Base-by-base conservation (phyloP, 192 early-diverging fungal species). In the Backusella luteola region DNA sequence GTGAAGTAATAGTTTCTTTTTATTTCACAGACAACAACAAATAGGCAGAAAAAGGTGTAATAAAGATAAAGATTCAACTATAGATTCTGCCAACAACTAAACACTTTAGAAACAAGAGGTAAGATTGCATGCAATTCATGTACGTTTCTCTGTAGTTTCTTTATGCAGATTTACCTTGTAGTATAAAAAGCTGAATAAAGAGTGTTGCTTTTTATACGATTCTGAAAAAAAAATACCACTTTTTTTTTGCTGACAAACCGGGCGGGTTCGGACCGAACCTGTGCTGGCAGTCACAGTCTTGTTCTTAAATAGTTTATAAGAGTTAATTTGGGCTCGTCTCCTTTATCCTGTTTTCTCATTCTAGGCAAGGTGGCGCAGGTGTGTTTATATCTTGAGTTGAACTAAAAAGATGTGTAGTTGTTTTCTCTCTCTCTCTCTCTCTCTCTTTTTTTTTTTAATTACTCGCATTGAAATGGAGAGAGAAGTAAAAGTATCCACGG, bases 171-270 rank as follows among this genome's bases (percentile, higher is more conserved):
- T 63, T 63, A 63, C 56, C 56, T 63, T 63, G 23, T 14, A 63
- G 56, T 63, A 63, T 63, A 29, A 63, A 63, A 63, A 63, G 23
- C 23, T 63, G 56, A 63, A 63, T 63, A 63, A 63, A 63, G 56
- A 63, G 56, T 14, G 56, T 63, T 63, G 56, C 56, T 63, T 63
- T 63, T 63, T 63, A 63, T 63, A 63, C 11, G 56, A 14, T 63
- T 63, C 23, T 63, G 56, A 63, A 63, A 63, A 59, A 63, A 63
- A 63, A 63, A 63, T 63, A 63, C 56, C 56, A 63, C 56, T 63
- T 63, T 63, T 63, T 59, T 63, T 63, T 63, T 63, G 56, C 56
- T 63, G 56, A 63, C 56, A 63, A 63, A 63, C 56, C 56, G 56
- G 56, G 21, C 21, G 56, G 56, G 56, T 63, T 63, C 56, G 56